Base-by-base conservation (phyloP, 2,329 filamentous ascomycete species). In the Arthroderma sp. region DNA sequence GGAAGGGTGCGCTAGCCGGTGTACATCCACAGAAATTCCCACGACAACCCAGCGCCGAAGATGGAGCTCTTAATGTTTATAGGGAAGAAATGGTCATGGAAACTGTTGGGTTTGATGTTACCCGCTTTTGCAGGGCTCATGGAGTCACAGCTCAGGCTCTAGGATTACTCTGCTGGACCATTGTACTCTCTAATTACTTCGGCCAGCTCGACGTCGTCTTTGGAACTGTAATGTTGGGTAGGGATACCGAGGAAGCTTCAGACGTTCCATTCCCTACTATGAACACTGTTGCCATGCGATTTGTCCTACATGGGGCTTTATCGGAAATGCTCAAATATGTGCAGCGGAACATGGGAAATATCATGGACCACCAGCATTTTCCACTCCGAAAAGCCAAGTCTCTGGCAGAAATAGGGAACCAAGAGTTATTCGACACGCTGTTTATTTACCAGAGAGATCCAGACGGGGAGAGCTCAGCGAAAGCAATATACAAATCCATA, bases 261-360 rank as follows among this genome's bases (percentile, higher is more conserved):
- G 62, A 75, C 28, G 63, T 89, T 8, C 71, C 88, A 57, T 95
- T 94, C 55, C 89, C 88, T 0, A 86, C 83, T 0, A 94, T 95
- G 84, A 95, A 94, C 56, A 94, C 88, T 0, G 79, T 94, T 0
- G 76, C 82, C 0, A 70, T 94, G 5, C 74, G 87, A 7, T 74
- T 74, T 1, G 71, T 88, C 2, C 59, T 94, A 2, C 83, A 91
- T 53, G 85, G 85, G 1, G 78, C 72, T 0, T 65, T 74, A 0
- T 51, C 60, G 0, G 72, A 79, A 0, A 80, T 93, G 64, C 64
- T 94, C 29, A 70, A 68, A 8, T 83, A 88, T 55, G 71, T 87
- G 51, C 86, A 94, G 56, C 74, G 80, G 1, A 81, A 75, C 48
- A 75, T 84, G 61, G 69, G 72, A 1, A 72, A 73, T 27, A 74